Evolutionary conservation across 2,329 filamentous ascomycete genomes (phyloP), one percentile per base, ranked within the genome.

Genomic region (Neonectria punicea): DNA sequence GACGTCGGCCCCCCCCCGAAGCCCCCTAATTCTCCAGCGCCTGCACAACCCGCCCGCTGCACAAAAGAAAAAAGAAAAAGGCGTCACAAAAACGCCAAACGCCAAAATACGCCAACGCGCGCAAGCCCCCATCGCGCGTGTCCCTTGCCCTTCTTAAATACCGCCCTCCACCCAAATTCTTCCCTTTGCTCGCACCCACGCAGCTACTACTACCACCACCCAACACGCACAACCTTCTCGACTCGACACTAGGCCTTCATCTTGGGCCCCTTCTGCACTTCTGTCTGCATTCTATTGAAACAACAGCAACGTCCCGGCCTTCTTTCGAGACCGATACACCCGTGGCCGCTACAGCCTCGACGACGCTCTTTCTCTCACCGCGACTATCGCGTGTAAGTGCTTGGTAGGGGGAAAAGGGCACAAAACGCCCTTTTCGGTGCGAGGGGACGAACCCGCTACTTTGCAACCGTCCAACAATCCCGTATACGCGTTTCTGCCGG

Each of bases 101-200:
- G 67, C 66, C 66, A 66, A 67, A 68, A 65, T 25, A 67, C 66
- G 66, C 66, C 63, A 68, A 65, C 63, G 63, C 63, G 58, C 51
- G 58, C 51, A 41, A 41, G 18, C 22, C 25, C 56, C 57, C 30
- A 41, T 58, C 63, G 63, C 64, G 61, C 50, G 43, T 47, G 34
- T 50, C 57, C 34, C 34, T 14, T 11, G 8, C 32, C 22, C 49
- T 22, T 53, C 55, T 65, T 66, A 66, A 66, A 66, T 66, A 63
- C 53, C 63, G 53, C 60, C 60, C 60, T 53, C 49, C 53, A 43
- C 57, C 50, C 59, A 34, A 13, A 18, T 6, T 25, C 32, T 36
- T 54, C 59, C 50, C 39, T 43, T n/a, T 25, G 25, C 18, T 32
- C 47, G 32, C 57, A 34, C 53, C 39, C 54, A 28, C 32, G 47